Conservation (phyloP, 2,329 filamentous ascomycete genomes). For the Cadophora gregata region DNA sequence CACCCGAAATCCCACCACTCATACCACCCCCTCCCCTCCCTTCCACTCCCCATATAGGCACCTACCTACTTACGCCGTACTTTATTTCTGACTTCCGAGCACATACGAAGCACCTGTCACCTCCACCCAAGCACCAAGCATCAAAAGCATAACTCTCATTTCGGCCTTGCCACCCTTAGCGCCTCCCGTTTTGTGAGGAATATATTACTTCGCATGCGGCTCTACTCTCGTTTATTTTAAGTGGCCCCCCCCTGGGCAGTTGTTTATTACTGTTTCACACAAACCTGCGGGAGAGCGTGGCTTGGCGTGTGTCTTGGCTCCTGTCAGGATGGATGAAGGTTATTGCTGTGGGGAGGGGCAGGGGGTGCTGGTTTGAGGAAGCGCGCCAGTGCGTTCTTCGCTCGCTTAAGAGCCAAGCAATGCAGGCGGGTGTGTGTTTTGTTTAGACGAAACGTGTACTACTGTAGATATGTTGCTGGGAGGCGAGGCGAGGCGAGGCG, state of each 20-base stretch:
- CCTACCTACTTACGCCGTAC: too few relatives aligned
- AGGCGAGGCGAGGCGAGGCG: too few relatives aligned
- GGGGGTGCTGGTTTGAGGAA: not conserved
- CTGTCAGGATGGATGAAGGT: too few relatives aligned
- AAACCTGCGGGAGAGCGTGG: too few relatives aligned
- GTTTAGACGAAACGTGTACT: conserved; percentile 9
- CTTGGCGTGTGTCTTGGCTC: not conserved
- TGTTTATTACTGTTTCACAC: too few relatives aligned
- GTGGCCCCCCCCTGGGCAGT: too few relatives aligned
- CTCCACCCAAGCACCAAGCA: not conserved
- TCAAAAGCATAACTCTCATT: not conserved
- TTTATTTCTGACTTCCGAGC: not conserved
- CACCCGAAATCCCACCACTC: not conserved
- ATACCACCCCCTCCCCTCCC: not conserved
- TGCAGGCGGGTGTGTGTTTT: too few relatives aligned
- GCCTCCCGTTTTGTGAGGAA: not conserved
- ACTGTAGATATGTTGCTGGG: too few relatives aligned
- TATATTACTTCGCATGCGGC: not conserved
- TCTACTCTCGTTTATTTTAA: not conserved
- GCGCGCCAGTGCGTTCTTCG: too few relatives aligned
- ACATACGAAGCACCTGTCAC: too few relatives aligned
- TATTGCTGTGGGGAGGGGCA: too few relatives aligned
- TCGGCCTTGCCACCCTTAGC: not conserved
- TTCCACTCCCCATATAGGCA: too few relatives aligned
- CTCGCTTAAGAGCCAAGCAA: not conserved